Base-by-base conservation (phyloP, 2,329 filamentous ascomycete species). In the Pseudogymnoascus sp. region DNA sequence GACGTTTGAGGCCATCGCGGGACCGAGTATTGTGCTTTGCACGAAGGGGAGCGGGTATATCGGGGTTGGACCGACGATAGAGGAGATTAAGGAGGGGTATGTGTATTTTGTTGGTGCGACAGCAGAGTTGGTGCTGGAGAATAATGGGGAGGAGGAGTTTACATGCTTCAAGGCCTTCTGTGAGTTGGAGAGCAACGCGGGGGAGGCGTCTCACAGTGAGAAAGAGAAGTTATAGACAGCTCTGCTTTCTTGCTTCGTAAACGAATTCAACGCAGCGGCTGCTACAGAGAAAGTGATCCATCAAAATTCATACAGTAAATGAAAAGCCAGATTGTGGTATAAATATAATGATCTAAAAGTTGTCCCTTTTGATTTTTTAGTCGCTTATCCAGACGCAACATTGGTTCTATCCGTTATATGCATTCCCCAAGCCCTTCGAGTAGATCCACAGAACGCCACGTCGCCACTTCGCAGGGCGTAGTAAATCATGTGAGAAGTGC, bases 111-210 rank as follows among this genome's bases (percentile, higher is more conserved):
- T 97, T 3, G 95, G 95, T 1, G 89, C 95, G 2, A 93, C 89
- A 17, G 93, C 95, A 0, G 89, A 96, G 76, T 81, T 89, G 36
- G 83, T 93, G 2, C 77, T 97, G 61, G 88, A 96, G 78, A 61
- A 42, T n/a, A 91, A 83, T 11, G 77, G 81, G 0, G 85, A 85
- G 26, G 87, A 91, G 64, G 85, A 88, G 63, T 88, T 97, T 68
- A 88, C 89, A 26, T 93, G 89, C 0, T 99, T 96, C 80, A 95
- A 93, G 79, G 95, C 93, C 0, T 97, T 96, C 74, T 96, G 92
- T 72, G 93, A 97, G 79, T 80, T 96, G 65, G 84, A 86, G 11
- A 78, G 77, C 21, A 76, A 78, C 69, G 59, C 19, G 1, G 76
- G 78, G 67, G 74, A 72, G 19, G 65, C 59, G 26, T 19, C 50